Evolutionary conservation across 768 basidiomycete genomes (phyloP), one percentile per base, ranked within the genome.

Genomic region (Chalciporus pseudorubinellus): DNA sequence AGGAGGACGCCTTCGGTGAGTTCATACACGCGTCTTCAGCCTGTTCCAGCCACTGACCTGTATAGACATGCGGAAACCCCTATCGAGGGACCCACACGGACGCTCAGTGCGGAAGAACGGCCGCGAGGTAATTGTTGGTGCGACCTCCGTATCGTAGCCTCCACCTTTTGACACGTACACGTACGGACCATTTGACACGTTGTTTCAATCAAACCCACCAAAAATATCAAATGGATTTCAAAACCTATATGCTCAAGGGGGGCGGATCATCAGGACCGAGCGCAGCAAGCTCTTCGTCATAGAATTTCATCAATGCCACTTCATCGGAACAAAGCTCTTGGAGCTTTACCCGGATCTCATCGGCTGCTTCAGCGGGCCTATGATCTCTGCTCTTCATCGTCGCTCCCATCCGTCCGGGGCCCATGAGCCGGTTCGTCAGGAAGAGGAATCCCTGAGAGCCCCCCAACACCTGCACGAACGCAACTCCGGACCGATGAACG

Each of bases 1-100:
- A 94, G 61, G 92, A 94, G 61, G 90, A 95, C 66, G 92, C 91
- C 34, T 95, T 89, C 67, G 93, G 92, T 93, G 68, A 52, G 86
- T 80, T 38, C 41, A n/a, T 28, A 18, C 40, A 39, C 47, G 16
- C 39, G 13, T 14, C 20, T 29, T 26, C 39, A 26, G n/a, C 29
- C 39, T 21, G 4, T 24, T 3, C 0, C 13, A 39, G 18, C 43
- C 0, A 31, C 39, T 61, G 46, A 58, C 40, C 22, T 19, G n/a
- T 11, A 12, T 45, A 80, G 78, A 80, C 56, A 81, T 90, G 88
- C 81, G 88, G 21, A 89, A 89, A 70, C 87, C 87, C 7, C 71
- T 89, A 24, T 79, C 82, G 8, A 72, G 78, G 53, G 88, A 90
- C 62, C 67, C 73, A 1, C 61, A 71, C 48, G 76, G 83, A 58